Base-by-base conservation (phyloP, 2,329 filamentous ascomycete species). In the Tolypocladium guangdongense region DNA sequence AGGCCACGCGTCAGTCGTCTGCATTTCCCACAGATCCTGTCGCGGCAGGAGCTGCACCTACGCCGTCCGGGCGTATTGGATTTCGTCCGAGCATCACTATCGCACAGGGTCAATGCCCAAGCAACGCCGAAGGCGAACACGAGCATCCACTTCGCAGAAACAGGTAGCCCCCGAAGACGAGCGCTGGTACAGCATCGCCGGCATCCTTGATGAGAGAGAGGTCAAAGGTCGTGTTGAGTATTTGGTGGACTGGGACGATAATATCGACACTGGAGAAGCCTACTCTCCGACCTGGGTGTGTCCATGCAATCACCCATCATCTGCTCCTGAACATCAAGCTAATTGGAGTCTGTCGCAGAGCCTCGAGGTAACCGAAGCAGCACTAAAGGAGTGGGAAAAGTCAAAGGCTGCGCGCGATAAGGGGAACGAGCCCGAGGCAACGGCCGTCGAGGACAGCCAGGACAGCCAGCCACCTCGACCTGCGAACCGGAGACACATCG, bases 241-340 rank as follows among this genome's bases (percentile, higher is more conserved):
- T 46, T 56, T 71, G 20, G 66, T 74, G 16, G 66, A 71, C 53
- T 74, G 71, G 70, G 67, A 67, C 51, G 62, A 66, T 55, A 59
- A 68, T 50, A 30, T 50, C 24, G 51, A 54, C 4, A 69, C 68
- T 3, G 68, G 69, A 35, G 56, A 71, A 53, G 30, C 52, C 16
- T 71, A 68, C 54, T 32, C 55, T 32, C 64, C 67, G 30, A 63
- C 64, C 50, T 74, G 71, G 69, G 66, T 57, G 22, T 27, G 45
- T 55, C 10, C 49, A 48, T 24, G 14, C 41, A 54, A n/a, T 38
- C 35, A 11, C 16, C 24, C 43, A 33, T 36, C 52, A 53, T 52
- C 32, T 39, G 48, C 32, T 51, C 57, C n/a, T 33, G 30, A 30
- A n/a, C 35, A 54, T 30, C 27, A 51, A 35, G 57, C 63, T 66